Percentiles rank a stretch among this genome's conserved stretches.
Conservation (phyloP, 305 asterid genomes). For the Striga hermonthica region DNA sequence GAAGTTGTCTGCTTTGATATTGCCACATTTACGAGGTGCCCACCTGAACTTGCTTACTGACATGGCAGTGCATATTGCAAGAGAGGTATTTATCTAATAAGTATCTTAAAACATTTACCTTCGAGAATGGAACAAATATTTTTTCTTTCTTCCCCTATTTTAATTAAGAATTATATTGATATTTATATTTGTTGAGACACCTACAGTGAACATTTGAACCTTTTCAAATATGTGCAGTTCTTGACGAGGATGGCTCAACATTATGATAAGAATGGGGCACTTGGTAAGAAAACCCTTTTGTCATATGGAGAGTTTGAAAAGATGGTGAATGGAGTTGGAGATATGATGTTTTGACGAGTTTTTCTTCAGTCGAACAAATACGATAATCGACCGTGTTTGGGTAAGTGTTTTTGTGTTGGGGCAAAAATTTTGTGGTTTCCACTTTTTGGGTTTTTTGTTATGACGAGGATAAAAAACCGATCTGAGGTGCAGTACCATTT, state of each 20-base stretch:
- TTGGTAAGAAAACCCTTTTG: slow-evolving; percentile 79
- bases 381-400: too few relatives aligned
- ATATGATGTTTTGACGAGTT: slow-evolving; percentile 46
- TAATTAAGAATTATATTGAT: too few relatives aligned
- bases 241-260: slow-evolving; percentile 98
- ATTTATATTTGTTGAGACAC: too few relatives aligned
- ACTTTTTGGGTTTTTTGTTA: too few relatives aligned
- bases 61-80: slow-evolving; percentile 97
- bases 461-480: too few relatives aligned
- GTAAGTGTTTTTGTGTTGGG: too few relatives aligned
- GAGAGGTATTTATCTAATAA: slow-evolving; percentile 54
- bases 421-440: too few relatives aligned
- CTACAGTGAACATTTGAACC: too few relatives aligned
- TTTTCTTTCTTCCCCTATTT: too few relatives aligned
- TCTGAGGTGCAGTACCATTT: too few relatives aligned
- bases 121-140: background rate
- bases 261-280: slow-evolving; percentile 75
- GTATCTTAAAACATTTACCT: background rate
- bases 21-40: slow-evolving; percentile 92
- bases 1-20: slow-evolving; percentile 91
- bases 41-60: slow-evolving; percentile 95
- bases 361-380: background rate
- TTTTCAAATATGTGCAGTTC: slow-evolving; percentile 48
- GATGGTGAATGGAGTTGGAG: slow-evolving; percentile 55
- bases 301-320: slow-evolving; percentile 86